Evolutionary conservation across 306 rosid species (phyloP), one percentile per base, ranked within the genome.

Genomic region (Dryas octopetala): DNA sequence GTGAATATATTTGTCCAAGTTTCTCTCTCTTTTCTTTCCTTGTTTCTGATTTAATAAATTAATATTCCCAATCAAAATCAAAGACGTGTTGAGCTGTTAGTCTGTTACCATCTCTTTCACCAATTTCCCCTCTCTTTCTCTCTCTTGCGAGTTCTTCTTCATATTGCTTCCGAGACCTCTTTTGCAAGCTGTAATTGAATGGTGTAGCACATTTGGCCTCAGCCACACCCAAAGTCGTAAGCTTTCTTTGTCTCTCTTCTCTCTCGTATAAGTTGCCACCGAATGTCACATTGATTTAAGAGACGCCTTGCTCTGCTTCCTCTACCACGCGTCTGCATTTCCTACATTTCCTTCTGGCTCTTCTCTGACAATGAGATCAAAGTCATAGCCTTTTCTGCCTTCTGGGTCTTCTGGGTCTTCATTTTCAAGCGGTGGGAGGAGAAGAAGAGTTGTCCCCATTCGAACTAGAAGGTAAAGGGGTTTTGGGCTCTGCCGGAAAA

Each of bases 71-170:
- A 80, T 83, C 77, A 78, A 86, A 82, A 58, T 12, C 48, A 84
- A 88, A 86, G 83, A 83, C 93, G 92, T 91, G 98, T 85, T 88
- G 94, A 91, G 96, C 88, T 89, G 96, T n/a, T n/a, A n/a, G n/a
- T n/a, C n/a, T n/a, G n/a, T 89, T 84, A 9, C 76, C 88, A 72
- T 79, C 74, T 58, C 81, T 65, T 70, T 71, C 62, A 12, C 49
- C 14, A 51, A 49, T 54, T 77, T 50, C 70, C 55, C 80, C 68
- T 72, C 76, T 52, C 64, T 75, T 76, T 62, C 79, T 68, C 40
- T 72, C 51, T 61, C 62, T 45, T 13, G 46, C 38, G 38, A 32
- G 7, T 40, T 19, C 50, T 52, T 13, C 74, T 59, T 77, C 70
- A 76, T 64, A 48, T 81, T 78, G 17, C 80, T 70, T 79, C 77